A percentile compares a stretch with the other conserved stretches of the same genome.
Conservation (phyloP, 148 eudicot genomes). For the Diospyros lotus region DNA sequence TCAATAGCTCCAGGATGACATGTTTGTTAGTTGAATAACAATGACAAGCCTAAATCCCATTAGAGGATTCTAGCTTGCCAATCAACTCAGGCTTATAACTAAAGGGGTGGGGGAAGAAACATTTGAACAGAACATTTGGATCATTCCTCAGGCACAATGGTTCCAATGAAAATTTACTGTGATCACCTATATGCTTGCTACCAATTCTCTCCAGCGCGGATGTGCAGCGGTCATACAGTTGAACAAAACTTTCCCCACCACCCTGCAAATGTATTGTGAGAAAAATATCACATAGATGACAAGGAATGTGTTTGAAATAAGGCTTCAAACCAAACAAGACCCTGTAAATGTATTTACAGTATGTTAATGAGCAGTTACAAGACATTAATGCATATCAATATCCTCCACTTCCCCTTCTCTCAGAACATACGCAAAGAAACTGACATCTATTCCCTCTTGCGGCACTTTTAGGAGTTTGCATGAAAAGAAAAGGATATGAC, state of each 20-base stretch:
- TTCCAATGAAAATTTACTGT: neutral
- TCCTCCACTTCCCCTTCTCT: neutral
- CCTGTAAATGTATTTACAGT: neutral
- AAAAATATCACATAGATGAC: neutral
- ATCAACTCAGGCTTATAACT: too few relatives aligned
- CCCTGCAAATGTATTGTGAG: constrained; percentile 47
- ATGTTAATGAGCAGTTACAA: neutral
- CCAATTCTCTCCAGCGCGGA: constrained; percentile 58
- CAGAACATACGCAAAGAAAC: too few relatives aligned
- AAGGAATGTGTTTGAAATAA: neutral
- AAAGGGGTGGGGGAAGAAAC: neutral
- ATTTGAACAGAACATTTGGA: neutral
- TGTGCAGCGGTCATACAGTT: constrained; percentile 72
- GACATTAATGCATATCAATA: neutral
- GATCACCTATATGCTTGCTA: constrained; percentile 61
- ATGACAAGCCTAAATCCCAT: too few relatives aligned
- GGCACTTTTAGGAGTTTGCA: neutral
- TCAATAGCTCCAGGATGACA: constrained; percentile 1
- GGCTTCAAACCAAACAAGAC: neutral
- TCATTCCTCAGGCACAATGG: neutral
- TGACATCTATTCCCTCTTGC: too few relatives aligned
- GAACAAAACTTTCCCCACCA: constrained; percentile 91
- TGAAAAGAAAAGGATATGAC: neutral
- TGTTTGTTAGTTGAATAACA: too few relatives aligned
- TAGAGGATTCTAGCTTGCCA: too few relatives aligned